phyloP scores from a whole-genome alignment of 176 grass and related monocot genomes.

The Guadua angustifolia region DNA sequence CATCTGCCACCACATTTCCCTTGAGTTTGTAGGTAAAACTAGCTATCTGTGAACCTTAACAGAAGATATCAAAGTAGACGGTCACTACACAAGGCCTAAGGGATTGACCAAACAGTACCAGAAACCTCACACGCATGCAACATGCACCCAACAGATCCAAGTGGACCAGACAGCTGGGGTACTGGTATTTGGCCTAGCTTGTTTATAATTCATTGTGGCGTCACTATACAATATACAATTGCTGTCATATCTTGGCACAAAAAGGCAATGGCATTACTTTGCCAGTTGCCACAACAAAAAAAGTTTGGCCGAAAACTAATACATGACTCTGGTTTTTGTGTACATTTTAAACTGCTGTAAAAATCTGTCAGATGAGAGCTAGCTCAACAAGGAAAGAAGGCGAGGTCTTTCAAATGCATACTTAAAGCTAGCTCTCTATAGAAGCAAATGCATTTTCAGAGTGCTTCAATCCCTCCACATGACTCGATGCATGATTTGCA shows the following conservation, averaged over 20 bases:
- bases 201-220: slow-evolving; percentile 40
- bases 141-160: slow-evolving; percentile 31
- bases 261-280: slow-evolving; percentile 24
- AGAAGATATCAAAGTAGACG: neutral
- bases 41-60: slow-evolving; percentile 10
- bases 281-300: slow-evolving; percentile 15
- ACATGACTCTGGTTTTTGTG: neutral
- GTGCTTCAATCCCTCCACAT: neutral
- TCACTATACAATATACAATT: slow-evolving; percentile 38
- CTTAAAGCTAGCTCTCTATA: neutral
- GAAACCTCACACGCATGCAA: neutral
- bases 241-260: slow-evolving; percentile 45
- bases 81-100: neutral
- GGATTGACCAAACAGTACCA: slow-evolving; percentile 40
- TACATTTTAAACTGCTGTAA: neutral
- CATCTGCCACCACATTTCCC: neutral
- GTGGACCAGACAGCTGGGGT: slow-evolving; percentile 8
- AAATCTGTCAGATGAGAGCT: neutral
- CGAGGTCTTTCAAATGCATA: neutral
- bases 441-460: neutral
- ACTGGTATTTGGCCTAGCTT: neutral
- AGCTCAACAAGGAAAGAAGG: neutral
- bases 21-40: slow-evolving; percentile 2
- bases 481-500: neutral
- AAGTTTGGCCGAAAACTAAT: slow-evolving; percentile 21